A percentile compares a stretch with the other conserved stretches of the same genome.
Evolutionary conservation across 2,329 filamentous ascomycete species (phyloP).

Genomic region (Dactylonectria estremocensis): DNA sequence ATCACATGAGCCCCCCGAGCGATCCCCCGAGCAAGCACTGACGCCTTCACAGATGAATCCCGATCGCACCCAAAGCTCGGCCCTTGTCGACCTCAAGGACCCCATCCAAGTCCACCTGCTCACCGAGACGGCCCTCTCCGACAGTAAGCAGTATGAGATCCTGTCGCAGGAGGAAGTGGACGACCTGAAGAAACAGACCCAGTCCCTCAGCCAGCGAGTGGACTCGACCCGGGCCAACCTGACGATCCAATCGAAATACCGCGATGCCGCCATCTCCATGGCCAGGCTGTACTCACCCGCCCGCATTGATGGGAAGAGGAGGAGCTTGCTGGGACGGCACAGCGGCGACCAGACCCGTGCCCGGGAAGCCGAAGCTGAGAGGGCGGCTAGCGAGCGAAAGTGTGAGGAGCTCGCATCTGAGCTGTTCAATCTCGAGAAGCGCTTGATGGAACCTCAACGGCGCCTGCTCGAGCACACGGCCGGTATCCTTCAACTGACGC

Average conservation of each 20-base stretch:
- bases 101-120: conserved; percentile 90
- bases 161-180: conserved; percentile 94
- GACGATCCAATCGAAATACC: conserved; percentile 91
- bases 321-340: conserved; percentile 67
- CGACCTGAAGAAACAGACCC: conserved; percentile 88
- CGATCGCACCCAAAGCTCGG: conserved; percentile 68
- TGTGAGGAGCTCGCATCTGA: conserved; percentile 89
- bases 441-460: conserved; percentile 81
- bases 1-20: neutral
- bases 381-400: conserved; percentile 81
- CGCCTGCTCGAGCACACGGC: conserved; percentile 91
- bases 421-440: conserved; percentile 84
- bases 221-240: conserved; percentile 87
- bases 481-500: conserved; percentile 91
- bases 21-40: conserved; percentile 14
- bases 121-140: conserved; percentile 91
- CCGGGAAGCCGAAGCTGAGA: conserved; percentile 80
- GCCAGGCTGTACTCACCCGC: conserved; percentile 82
- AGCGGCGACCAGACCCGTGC: conserved; percentile 64
- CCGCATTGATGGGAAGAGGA: conserved; percentile 61
- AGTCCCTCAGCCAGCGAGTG: conserved; percentile 80
- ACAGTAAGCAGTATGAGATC: conserved; percentile 89
- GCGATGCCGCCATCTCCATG: conserved; percentile 92
- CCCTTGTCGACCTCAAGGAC: conserved; percentile 75
- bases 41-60: conserved; percentile 62